Conservation (phyloP, 2,329 filamentous ascomycete species). For the Elsinoe perseae region DNA sequence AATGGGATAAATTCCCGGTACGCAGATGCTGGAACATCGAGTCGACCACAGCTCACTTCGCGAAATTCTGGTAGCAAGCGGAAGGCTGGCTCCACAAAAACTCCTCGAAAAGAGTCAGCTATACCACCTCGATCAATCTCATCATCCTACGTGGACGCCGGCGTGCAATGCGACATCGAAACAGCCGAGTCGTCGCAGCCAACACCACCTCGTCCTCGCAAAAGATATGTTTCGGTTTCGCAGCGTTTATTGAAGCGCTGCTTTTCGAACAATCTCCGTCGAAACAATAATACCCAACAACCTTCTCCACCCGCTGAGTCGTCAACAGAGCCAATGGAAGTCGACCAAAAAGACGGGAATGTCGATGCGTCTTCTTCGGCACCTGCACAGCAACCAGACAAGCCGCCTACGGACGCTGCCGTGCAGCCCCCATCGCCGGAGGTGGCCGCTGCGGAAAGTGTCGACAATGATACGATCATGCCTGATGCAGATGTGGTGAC, state of each 20-base stretch:
- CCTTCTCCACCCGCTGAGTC: background rate
- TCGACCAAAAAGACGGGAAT: conserved; percentile 23
- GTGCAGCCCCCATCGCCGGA: background rate
- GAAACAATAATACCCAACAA: conserved; percentile 14
- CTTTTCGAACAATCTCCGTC: conserved; percentile 26
- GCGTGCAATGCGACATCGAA: conserved; percentile 31
- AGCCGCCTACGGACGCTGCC: background rate
- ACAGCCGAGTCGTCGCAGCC: conserved; percentile 24
- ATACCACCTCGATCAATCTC: conserved; percentile 1
- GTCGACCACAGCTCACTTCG: conserved; percentile 8
- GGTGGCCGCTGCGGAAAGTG: background rate
- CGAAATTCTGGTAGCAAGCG: conserved; percentile 10
- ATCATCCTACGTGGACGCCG: conserved; percentile 24
- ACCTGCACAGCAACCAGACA: background rate
- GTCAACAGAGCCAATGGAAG: conserved; percentile 20
- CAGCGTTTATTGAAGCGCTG: conserved; percentile 30
- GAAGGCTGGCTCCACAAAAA: conserved; percentile 9
- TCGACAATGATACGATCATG: conserved; percentile 18
- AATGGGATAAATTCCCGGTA: conserved; percentile 25
- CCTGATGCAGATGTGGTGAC: background rate
- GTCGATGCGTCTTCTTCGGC: background rate
- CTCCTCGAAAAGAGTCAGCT: conserved; percentile 1
- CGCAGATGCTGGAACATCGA: conserved; percentile 24
- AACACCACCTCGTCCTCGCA: conserved; percentile 20
- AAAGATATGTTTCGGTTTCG: conserved; percentile 25